Percentiles rank a stretch among this genome's conserved stretches.
phyloP scores from a whole-genome alignment of 352 stramenopile species.

The Blastocystis sp. region DNA sequence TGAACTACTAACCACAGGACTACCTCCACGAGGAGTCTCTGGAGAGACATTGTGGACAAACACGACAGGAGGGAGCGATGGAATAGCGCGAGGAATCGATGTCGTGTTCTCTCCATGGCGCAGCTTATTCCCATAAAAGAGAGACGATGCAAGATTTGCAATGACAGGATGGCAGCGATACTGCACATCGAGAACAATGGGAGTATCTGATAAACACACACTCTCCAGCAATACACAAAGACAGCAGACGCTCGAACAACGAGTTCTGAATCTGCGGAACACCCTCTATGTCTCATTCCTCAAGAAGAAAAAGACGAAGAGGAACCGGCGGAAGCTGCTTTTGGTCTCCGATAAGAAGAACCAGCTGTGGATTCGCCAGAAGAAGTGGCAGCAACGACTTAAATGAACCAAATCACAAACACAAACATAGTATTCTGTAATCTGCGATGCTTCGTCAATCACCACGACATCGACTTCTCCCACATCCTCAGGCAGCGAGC shows the following conservation, averaged over 20 bases:
- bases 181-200: not conserved
- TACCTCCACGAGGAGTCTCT: not conserved
- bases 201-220: not conserved
- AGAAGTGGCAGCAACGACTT: not conserved
- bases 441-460: slow-evolving; percentile 31
- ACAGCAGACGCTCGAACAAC: slow-evolving; percentile 13
- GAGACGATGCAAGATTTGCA: not conserved
- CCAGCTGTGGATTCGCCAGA: not conserved
- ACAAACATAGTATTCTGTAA: slow-evolving; percentile 6
- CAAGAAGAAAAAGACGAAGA: not conserved
- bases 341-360: slow-evolving; percentile 23
- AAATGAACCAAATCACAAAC: not conserved
- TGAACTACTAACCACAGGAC: not conserved
- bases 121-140: not conserved
- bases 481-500: not conserved
- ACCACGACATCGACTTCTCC: not conserved
- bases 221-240: not conserved
- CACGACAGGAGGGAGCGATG: not conserved
- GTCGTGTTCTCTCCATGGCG: not conserved
- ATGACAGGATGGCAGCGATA: slow-evolving; percentile 32
- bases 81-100: not conserved
- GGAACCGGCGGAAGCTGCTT: slow-evolving; percentile 35
- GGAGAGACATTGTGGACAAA: not conserved
- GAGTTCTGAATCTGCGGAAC: not conserved
- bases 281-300: not conserved